Percentiles rank a stretch among this genome's conserved stretches.
Conservation (phyloP, 768 basidiomycete species). For the Podaxis pistillaris region DNA sequence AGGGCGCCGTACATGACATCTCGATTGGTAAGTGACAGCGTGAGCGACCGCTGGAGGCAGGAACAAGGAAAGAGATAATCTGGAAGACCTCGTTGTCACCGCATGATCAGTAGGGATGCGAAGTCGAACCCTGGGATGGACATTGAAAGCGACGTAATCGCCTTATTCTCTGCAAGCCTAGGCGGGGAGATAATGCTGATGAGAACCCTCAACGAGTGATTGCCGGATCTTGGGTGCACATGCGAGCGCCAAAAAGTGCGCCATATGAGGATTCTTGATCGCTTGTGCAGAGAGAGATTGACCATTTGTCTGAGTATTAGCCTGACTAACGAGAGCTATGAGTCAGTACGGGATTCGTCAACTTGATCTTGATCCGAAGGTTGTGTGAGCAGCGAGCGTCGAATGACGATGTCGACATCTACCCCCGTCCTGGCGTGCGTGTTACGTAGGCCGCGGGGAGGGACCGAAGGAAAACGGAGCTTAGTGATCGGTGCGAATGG, state of each 20-base stretch:
- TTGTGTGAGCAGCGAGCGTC: background rate
- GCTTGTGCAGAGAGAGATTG: no score
- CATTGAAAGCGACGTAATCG: no score
- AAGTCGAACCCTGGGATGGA: no score
- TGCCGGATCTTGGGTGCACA: background rate
- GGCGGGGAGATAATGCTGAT: background rate
- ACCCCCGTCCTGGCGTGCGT: background rate
- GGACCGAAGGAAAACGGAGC: background rate
- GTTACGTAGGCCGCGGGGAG: background rate
- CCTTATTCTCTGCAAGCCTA: background rate
- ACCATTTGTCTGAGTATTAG: background rate
- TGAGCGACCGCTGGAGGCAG: background rate
- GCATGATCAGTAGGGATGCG: no score
- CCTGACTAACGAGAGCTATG: background rate
- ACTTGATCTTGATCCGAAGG: background rate
- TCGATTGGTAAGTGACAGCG: background rate
- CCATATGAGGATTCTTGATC: no score
- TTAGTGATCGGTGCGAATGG: background rate
- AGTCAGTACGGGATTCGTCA: background rate
- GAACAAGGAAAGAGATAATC: no score
- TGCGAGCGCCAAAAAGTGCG: background rate
- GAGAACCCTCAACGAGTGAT: background rate
- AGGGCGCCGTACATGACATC: background rate
- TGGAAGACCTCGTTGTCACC: no score
- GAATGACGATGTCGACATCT: background rate